Base-by-base conservation (phyloP, 2,329 filamentous ascomycete genomes). In the Xylariaceae sp. region DNA sequence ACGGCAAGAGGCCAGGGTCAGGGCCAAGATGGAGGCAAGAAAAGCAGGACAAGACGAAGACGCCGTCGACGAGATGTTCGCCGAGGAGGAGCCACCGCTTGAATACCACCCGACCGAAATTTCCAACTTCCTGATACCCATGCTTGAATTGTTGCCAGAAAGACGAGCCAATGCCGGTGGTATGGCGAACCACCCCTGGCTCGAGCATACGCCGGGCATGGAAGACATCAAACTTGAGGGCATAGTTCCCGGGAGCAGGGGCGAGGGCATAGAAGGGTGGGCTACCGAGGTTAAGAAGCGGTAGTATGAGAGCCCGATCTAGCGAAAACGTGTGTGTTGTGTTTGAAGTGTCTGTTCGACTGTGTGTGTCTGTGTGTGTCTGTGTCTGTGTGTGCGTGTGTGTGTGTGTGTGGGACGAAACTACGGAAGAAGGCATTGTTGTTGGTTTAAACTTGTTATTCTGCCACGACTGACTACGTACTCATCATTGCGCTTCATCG, bases 231-330 rank as follows among this genome's bases (percentile, higher is more conserved):
- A 82, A 68, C 79, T 96, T 57, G 83, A 87, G 15, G 80, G 80
- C 0, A 78, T 96, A 30, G 75, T 84, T 45, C 88, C 95, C 1
- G 91, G 91, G 6, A 90, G 86, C 60, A 85, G 84, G 54, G 92
- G 92, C 1, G 92, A 96, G 54, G 92, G 89, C 0, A 97, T 97
- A 66, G 90, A 96, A 51, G 92, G 92, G 3, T 97, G 92, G 92
- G 85, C 90, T 8, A 85, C 79, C 39, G 92, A 97, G 75, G 81
- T 95, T 65, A 92, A 94, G 77, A 88, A 86, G 75, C 82, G 88
- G 75, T 91, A 76, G 72, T 57, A 43, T 30, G 2, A 19, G 2
- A 19, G 37, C 18, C 22, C 13, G 39, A 41, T 18, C 39, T 43
- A 43, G 41, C 41, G 21, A 29, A 29, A 43, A 43, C 12, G 22